These are phyloP conservation scores for Serendipita sp. DNA, from an alignment of 768 basidiomycete species.

Conservation along the genomic window DNA sequence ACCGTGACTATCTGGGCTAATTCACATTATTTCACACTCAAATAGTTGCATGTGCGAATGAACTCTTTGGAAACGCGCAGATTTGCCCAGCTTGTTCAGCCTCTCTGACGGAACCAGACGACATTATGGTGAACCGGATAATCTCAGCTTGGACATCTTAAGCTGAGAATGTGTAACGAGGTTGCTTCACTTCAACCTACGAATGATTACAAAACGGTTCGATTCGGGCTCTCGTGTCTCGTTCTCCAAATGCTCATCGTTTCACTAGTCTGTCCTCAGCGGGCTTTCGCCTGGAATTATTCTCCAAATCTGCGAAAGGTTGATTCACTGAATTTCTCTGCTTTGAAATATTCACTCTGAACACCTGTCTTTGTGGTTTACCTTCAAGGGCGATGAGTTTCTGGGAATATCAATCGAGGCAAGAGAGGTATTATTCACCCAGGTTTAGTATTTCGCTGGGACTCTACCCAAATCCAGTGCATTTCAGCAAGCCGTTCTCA, in stretches of 20 bases:
- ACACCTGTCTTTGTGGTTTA: background rate
- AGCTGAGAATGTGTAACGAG: constrained; percentile 26
- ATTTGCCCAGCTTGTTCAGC: constrained; percentile 52
- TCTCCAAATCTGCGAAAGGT: constrained; percentile 72
- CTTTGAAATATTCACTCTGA: background rate
- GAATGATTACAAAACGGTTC: constrained; percentile 81
- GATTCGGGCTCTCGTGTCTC: constrained; percentile 9
- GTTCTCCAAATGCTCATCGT: background rate
- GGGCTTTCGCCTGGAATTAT: constrained; percentile 61
- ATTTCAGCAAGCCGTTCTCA: constrained; percentile 70
- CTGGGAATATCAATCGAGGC: constrained; percentile 82
- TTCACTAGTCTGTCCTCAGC: constrained; percentile 59
- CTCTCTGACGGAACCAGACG: background rate
- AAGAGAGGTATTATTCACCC: constrained; percentile 44
- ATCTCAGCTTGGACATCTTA: background rate
- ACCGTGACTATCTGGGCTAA: background rate
- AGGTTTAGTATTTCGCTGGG: constrained; percentile 8
- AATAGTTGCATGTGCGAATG: constrained; percentile 70
- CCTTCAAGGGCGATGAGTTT: constrained; percentile 60
- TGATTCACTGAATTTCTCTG: background rate
- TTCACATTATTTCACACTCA: too few species aligned
- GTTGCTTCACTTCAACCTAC: constrained; percentile 71
- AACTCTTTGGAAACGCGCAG: constrained; percentile 59
- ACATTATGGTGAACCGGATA: background rate
- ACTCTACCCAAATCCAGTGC: constrained; percentile 28